phyloP scores from a whole-genome alignment of 495 filamentous ascomycete genomes.

The Jackrogersella minutella region DNA sequence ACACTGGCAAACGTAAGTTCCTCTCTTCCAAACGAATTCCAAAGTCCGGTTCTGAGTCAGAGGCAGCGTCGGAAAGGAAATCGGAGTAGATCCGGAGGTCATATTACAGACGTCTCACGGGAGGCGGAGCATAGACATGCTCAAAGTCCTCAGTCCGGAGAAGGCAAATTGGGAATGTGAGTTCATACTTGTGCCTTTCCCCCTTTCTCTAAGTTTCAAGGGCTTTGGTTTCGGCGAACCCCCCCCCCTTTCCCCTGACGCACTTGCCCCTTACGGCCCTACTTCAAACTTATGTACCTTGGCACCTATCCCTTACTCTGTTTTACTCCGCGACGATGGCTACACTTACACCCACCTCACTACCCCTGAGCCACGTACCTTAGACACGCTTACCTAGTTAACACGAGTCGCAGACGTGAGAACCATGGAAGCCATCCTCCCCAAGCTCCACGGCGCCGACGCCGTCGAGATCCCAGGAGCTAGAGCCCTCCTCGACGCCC shows the following conservation, averaged over 20 bases:
- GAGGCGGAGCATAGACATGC: slow-evolving; percentile 80
- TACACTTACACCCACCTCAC: slow-evolving; percentile 3
- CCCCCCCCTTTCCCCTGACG: neutral
- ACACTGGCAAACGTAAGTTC: slow-evolving; percentile 82
- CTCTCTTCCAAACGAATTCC: neutral
- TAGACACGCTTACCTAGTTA: neutral
- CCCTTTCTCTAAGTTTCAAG: neutral
- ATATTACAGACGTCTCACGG: slow-evolving; percentile 92
- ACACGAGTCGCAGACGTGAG: slow-evolving; percentile 69
- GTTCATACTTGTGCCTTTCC: slow-evolving; percentile 46
- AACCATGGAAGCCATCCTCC: slow-evolving; percentile 78
- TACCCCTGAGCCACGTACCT: slow-evolving; percentile 1
- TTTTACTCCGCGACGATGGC: slow-evolving; percentile 17
- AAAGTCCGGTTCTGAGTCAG: slow-evolving; percentile 14
- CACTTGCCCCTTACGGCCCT: slow-evolving; percentile 18
- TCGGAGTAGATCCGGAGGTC: slow-evolving; percentile 79
- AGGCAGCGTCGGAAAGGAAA: slow-evolving; percentile 76
- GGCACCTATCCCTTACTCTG: slow-evolving; percentile 14
- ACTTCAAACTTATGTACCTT: neutral
- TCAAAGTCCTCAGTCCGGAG: slow-evolving; percentile 74
- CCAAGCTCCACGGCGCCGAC: slow-evolving; percentile 75
- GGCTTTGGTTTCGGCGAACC: neutral
- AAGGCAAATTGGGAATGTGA: slow-evolving; percentile 92
- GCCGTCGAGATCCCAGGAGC: slow-evolving; percentile 83
- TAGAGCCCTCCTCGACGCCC: slow-evolving; percentile 51